Conservation (phyloP, 805 yeast genomes). For the Spathaspora hagerdaliae region DNA sequence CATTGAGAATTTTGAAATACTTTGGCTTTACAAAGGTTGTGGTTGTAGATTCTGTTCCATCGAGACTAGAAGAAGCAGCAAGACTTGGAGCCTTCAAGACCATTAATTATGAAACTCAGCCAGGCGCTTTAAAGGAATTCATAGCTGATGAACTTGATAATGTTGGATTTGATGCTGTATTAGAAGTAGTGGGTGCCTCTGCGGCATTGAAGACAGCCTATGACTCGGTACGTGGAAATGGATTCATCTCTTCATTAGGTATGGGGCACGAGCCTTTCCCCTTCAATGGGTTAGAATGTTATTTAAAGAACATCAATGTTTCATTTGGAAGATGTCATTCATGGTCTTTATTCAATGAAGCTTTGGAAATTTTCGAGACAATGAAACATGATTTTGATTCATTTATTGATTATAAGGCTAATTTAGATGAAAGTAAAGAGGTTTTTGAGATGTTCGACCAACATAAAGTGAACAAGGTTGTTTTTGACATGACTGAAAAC, state of each 20-base stretch:
- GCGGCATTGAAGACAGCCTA: conserved; percentile 49
- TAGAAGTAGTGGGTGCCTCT: conserved; percentile 58
- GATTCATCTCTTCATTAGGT: conserved; percentile 55
- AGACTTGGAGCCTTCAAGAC: conserved; percentile 48
- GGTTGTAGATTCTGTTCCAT: conserved; percentile 47
- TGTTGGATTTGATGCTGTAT: conserved; percentile 56
- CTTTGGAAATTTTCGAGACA: conserved; percentile 44
- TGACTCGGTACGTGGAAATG: conserved; percentile 53
- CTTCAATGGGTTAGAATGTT: conserved; percentile 54
- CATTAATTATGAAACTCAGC: conserved; percentile 39
- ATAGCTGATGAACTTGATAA: conserved; percentile 36
- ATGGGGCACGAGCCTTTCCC: conserved; percentile 58
- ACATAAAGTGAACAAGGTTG: conserved; percentile 53
- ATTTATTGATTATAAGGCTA: conserved; percentile 48
- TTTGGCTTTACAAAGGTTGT: conserved; percentile 43
- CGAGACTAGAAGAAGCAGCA: conserved; percentile 42
- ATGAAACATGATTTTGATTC: conserved; percentile 43
- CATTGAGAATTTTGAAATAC: conserved; percentile 40
- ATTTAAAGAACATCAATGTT: conserved; percentile 50
- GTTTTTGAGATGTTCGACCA: conserved; percentile 51
- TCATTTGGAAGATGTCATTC: conserved; percentile 66
- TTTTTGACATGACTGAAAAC: conserved; percentile 30
- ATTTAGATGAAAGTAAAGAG: conserved; percentile 40
- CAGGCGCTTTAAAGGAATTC: conserved; percentile 19
- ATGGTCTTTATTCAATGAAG: conserved; percentile 51